A percentile compares a stretch with the other conserved stretches of the same genome.
These are phyloP conservation scores for Centaurea solstitialis DNA, from an alignment of 129 eudicot species.

Conservation along the genomic window DNA sequence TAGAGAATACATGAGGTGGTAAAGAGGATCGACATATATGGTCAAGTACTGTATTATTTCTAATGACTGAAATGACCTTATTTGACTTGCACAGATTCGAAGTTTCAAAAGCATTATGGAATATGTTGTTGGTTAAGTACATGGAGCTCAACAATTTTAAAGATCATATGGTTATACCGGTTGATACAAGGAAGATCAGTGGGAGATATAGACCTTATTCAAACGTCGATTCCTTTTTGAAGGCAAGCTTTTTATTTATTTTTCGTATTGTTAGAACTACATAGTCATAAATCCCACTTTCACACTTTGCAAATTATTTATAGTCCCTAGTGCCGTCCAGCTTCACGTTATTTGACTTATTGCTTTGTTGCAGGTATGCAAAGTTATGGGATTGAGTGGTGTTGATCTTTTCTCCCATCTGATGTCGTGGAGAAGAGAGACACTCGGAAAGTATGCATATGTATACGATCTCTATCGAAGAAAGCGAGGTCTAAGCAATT, in stretches of 20 bases:
- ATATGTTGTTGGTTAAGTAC: conserved; percentile 48
- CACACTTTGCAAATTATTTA: background rate
- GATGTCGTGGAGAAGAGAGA: conserved; percentile 78
- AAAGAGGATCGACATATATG: background rate
- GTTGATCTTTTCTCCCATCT: conserved; percentile 85
- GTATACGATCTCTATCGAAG: conserved; percentile 70
- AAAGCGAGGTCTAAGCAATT: conserved; percentile 62
- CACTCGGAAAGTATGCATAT: conserved; percentile 70
- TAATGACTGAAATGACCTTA: background rate
- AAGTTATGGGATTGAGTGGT: conserved; percentile 67
- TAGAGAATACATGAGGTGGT: background rate
- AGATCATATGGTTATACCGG: conserved; percentile 32
- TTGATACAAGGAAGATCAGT: conserved; percentile 57
- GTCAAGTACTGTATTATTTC: background rate
- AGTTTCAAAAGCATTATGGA: conserved; percentile 66
- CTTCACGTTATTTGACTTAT: background rate
- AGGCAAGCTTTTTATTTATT: conserved; percentile 32
- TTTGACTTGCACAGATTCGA: conserved; percentile 46
- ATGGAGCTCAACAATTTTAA: conserved; percentile 54
- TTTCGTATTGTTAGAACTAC: background rate
- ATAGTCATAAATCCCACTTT: background rate
- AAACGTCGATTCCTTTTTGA: conserved; percentile 68
- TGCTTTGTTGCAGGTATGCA: conserved; percentile 52
- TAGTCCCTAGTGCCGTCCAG: background rate
- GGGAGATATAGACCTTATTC: conserved; percentile 80